A percentile compares a stretch with the other conserved stretches of the same genome.
Conservation (phyloP, 2,329 filamentous ascomycete species). For the Neofusicoccum laricinum region DNA sequence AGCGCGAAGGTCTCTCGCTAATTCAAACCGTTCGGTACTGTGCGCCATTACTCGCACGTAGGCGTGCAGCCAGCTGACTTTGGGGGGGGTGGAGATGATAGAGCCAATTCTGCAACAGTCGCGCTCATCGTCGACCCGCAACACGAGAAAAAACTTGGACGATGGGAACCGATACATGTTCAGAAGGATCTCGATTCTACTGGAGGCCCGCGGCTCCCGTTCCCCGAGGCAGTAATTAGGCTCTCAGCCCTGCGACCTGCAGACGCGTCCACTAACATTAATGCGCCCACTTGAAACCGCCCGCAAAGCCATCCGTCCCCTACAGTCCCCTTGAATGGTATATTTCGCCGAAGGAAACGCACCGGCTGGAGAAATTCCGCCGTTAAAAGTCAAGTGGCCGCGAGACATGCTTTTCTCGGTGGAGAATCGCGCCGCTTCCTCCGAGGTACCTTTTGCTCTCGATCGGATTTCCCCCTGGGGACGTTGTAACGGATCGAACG, state of each 20-base stretch:
- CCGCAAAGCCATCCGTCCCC: background rate
- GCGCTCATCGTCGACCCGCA: background rate
- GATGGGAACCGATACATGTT: background rate
- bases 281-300: slow-evolving; percentile 7
- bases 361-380: slow-evolving; percentile 7
- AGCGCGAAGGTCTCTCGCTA: slow-evolving; percentile 2
- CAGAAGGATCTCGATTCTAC: background rate
- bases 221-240: background rate
- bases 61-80: background rate
- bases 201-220: background rate
- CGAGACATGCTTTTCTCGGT: slow-evolving; percentile 1
- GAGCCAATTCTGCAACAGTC: background rate
- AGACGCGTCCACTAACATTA: background rate
- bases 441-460: background rate
- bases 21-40: background rate
- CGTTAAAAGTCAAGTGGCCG: background rate
- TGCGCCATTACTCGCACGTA: background rate
- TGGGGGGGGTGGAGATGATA: background rate
- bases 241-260: background rate
- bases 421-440: background rate
- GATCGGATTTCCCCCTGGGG: background rate
- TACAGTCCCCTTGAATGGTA: slow-evolving; percentile 1
- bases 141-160: background rate
- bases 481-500: background rate
- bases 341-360: slow-evolving; percentile 11